A percentile compares a stretch with the other conserved stretches of the same genome.
These are phyloP conservation scores for Arthromyces matolae DNA, from an alignment of 768 basidiomycete species.

Conservation along the genomic window DNA sequence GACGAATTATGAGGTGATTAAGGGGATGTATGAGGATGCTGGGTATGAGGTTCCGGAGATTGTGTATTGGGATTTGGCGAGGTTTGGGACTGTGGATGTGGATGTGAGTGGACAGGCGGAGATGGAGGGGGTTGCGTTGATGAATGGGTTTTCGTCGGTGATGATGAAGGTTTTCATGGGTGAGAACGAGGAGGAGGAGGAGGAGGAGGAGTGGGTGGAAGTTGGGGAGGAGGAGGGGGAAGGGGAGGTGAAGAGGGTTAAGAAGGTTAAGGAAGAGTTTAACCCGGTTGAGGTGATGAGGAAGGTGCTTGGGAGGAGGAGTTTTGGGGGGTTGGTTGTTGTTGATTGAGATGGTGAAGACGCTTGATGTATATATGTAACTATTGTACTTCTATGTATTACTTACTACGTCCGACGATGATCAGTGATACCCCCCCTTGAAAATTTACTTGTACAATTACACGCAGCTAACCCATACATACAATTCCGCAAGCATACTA, in stretches of 20 bases:
- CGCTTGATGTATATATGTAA: too few species aligned
- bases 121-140: slow-evolving; percentile 58
- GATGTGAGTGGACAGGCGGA: too few species aligned
- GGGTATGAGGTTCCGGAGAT: slow-evolving; percentile 74
- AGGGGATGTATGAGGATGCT: slow-evolving; percentile 48
- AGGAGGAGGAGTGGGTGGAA: slow-evolving; percentile 34
- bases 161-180: slow-evolving; percentile 75
- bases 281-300: slow-evolving; percentile 44
- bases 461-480: too few species aligned
- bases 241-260: slow-evolving; percentile 22
- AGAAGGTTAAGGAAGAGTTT: slow-evolving; percentile 30
- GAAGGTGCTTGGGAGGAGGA: slow-evolving; percentile 43
- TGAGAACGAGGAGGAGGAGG: too few species aligned
- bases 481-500: too few species aligned
- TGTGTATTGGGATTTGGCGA: slow-evolving; percentile 65
- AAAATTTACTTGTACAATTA: too few species aligned
- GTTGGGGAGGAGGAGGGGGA: slow-evolving; percentile 31
- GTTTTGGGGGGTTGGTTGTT: slow-evolving; percentile 57
- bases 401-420: too few species aligned
- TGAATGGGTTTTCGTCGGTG: slow-evolving; percentile 67
- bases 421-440: too few species aligned
- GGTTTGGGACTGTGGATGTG: slow-evolving; percentile 40
- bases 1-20: slow-evolving; percentile 60
- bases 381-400: too few species aligned
- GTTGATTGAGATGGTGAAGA: slow-evolving; percentile 37